These are phyloP conservation scores for Aspergillus heteromorphus DNA, from an alignment of 495 filamentous ascomycete species.

Conservation along the genomic window DNA sequence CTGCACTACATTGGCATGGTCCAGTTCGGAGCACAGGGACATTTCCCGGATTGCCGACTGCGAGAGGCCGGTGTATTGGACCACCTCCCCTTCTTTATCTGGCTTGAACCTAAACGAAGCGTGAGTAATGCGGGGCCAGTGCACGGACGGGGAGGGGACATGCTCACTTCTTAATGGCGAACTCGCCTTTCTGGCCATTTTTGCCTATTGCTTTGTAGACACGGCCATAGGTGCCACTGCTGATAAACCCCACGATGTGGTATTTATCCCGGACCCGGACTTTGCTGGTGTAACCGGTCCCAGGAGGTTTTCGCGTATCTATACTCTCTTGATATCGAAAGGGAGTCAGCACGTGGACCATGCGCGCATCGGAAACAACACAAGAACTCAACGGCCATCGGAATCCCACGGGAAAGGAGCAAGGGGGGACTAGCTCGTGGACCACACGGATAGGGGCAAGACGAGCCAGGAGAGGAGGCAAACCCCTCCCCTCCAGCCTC, in stretches of 20 bases:
- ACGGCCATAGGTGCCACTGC: conserved; percentile 95
- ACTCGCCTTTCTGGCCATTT: conserved; percentile 69
- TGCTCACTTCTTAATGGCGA: conserved; percentile 86
- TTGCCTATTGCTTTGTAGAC: conserved; percentile 92
- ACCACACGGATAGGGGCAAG: neutral
- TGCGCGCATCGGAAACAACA: neutral
- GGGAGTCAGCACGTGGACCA: conserved; percentile 1
- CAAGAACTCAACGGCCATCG: neutral
- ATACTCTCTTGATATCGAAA: conserved; percentile 24
- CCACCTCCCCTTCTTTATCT: conserved; percentile 92
- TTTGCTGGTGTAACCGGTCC: conserved; percentile 67
- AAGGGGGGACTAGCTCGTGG: neutral
- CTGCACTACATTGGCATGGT: conserved; percentile 83
- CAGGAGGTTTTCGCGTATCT: conserved; percentile 40
- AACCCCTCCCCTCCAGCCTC: neutral
- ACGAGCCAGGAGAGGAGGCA: neutral
- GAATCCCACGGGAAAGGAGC: neutral
- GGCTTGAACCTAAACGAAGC: conserved; percentile 80
- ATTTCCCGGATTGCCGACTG: conserved; percentile 97
- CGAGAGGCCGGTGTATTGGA: conserved; percentile 95
- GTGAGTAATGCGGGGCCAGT: conserved; percentile 12
- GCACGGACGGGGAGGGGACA: neutral
- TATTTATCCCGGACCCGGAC: conserved; percentile 87
- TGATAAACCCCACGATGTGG: conserved; percentile 96
- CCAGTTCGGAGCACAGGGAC: conserved; percentile 93